Conservation (phyloP, 1,139 yeast genomes). For the Sugiyamaella pinicola region DNA sequence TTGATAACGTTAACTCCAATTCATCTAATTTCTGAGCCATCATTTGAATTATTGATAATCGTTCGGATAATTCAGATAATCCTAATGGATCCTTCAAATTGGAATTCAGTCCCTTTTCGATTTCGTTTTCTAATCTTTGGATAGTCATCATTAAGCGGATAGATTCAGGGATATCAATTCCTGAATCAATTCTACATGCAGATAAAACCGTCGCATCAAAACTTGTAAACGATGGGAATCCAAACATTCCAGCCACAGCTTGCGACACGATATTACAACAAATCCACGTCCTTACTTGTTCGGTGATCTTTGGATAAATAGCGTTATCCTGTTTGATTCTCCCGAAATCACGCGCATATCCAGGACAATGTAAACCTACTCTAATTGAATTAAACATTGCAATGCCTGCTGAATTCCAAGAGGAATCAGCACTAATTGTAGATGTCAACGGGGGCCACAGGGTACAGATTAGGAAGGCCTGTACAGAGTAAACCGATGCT, state of each 20-base stretch:
- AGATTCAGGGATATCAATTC: constrained; percentile 56
- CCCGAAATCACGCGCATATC: constrained; percentile 57
- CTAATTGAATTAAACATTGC: constrained; percentile 91
- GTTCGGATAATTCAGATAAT: constrained; percentile 61
- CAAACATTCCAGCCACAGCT: constrained; percentile 86
- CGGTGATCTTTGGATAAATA: constrained; percentile 54
- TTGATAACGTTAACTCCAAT: constrained; percentile 56
- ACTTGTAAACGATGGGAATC: constrained; percentile 89
- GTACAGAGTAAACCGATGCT: constrained; percentile 92
- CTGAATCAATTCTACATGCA: constrained; percentile 49
- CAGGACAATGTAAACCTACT: constrained; percentile 84
- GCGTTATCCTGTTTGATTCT: constrained; percentile 43
- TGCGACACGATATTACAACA: constrained; percentile 88
- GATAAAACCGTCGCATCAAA: constrained; percentile 74
- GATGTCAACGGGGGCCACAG: constrained; percentile 97
- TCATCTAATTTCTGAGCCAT: constrained; percentile 73
- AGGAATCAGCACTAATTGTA: constrained; percentile 89
- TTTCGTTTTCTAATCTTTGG: constrained; percentile 83
- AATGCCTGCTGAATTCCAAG: constrained; percentile 92
- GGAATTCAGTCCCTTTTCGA: constrained; percentile 73
- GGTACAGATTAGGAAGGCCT: constrained; percentile 83
- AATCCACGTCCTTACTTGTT: constrained; percentile 91
- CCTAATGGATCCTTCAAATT: constrained; percentile 72
- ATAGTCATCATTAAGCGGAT: constrained; percentile 77
- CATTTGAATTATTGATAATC: constrained; percentile 72